Conservation (phyloP, 805 yeast genomes). For the Jamesozyma spencerorum region DNA sequence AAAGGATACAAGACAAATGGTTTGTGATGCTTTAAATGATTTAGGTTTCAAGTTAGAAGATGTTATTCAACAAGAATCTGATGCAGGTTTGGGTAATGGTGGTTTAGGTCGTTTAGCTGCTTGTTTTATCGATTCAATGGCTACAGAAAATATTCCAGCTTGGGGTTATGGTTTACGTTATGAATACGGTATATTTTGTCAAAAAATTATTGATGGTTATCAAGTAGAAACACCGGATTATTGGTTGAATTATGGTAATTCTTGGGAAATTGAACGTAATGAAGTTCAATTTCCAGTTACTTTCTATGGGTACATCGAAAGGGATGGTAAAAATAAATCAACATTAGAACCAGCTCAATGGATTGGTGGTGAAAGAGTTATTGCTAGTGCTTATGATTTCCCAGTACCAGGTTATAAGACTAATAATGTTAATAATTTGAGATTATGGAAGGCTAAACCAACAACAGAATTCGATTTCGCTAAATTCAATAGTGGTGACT, state of each 20-base stretch:
- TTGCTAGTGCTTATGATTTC: slow-evolving; percentile 84
- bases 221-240: slow-evolving; percentile 93
- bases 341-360: slow-evolving; percentile 59
- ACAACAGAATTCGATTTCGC: slow-evolving; percentile 85
- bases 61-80: slow-evolving; percentile 76
- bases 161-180: slow-evolving; percentile 96
- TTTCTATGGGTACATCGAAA: slow-evolving; percentile 74
- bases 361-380: slow-evolving; percentile 83
- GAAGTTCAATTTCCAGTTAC: slow-evolving; percentile 87
- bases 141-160: slow-evolving; percentile 80
- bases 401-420: slow-evolving; percentile 90
- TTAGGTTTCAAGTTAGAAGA: slow-evolving; percentile 87
- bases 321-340: slow-evolving; percentile 38
- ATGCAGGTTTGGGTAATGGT: slow-evolving; percentile 92
- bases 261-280: slow-evolving; percentile 85
- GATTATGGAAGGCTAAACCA: slow-evolving; percentile 86
- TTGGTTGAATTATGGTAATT: slow-evolving; percentile 82
- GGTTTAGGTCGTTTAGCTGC: slow-evolving; percentile 93
- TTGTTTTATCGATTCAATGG: slow-evolving; percentile 81
- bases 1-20: slow-evolving; percentile 39
- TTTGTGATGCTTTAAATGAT: slow-evolving; percentile 49
- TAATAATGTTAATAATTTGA: slow-evolving; percentile 72
- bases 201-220: slow-evolving; percentile 80
- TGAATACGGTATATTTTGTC: slow-evolving; percentile 89
- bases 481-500: slow-evolving; percentile 87